Evolutionary conservation across 345 rosid genomes (phyloP).

Genomic region (Xanthoceras sorbifolium): DNA sequence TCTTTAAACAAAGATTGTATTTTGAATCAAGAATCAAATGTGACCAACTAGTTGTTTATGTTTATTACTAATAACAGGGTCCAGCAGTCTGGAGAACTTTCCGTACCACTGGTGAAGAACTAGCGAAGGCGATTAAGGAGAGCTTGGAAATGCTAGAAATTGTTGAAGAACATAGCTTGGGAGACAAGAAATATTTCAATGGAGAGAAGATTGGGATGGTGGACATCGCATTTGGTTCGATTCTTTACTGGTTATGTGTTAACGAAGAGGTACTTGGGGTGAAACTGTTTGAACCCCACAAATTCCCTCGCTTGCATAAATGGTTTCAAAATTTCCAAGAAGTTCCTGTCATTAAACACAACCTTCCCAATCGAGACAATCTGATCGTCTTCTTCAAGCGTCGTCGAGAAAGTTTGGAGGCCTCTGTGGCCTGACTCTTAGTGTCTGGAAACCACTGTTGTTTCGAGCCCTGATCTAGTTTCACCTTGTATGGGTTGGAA

Average conservation of each 20-base stretch:
- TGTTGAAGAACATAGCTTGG: slow-evolving; percentile 5
- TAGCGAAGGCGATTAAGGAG: neutral
- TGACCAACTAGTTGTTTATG: neutral
- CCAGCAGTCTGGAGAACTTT: neutral
- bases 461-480: no score
- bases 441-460: neutral
- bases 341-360: slow-evolving; percentile 19
- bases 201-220: slow-evolving; percentile 11
- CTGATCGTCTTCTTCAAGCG: neutral
- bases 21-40: no score
- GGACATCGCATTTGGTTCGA: neutral
- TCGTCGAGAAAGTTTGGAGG: neutral
- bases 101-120: neutral
- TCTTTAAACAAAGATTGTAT: neutral
- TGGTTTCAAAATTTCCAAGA: slow-evolving; percentile 24
- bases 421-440: neutral
- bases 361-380: slow-evolving; percentile 5
- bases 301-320: slow-evolving; percentile 17
- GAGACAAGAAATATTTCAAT: slow-evolving; percentile 8
- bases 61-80: neutral
- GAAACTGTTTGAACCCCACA: slow-evolving; percentile 9
- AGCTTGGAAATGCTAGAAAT: neutral
- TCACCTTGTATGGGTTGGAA: no score
- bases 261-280: neutral
- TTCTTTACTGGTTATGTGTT: neutral